Base-by-base conservation (phyloP, 2,329 filamentous ascomycete species). In the Penicillium hordei region DNA sequence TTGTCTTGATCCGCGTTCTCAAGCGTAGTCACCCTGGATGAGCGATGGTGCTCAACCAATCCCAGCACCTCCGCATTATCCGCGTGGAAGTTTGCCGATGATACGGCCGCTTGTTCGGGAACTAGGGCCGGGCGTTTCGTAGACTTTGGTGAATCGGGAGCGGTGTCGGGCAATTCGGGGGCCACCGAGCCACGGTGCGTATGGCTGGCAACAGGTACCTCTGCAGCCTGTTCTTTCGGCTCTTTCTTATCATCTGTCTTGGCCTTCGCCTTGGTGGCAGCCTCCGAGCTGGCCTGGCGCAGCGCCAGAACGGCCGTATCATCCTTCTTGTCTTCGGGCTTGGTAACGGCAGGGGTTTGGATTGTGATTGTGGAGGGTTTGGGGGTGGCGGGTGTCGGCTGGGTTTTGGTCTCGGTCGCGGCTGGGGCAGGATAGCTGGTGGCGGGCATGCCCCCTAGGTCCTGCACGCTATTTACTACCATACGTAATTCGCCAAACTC, bases 401-500 rank as follows among this genome's bases (percentile, higher is more conserved):
- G 57, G 53, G 65, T 60, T 13, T 70, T 65, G 27, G 70, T 62
- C 27, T 66, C 71, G 39, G 62, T 57, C 39, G 69, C 48, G 12
- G 67, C 60, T 25, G 66, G 25, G 61, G 54, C 12, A 29, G 66
- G 59, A 55, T 63, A 61, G 60, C 67, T 73, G 58, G 65, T 72
- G 61, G 65, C 68, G 15, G 68, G 65, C 55, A 73, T 68, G 33
- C 67, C 66, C 48, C 71, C 68, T 29, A 75, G 60, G 53, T 75
- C 72, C 68, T 69, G 59, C 46, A 73, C 68, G 54, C 68, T 76
- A 43, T 81, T 81, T 67, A 97, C 86, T 68, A 93, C 89, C 76
- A 93, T 86, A 75, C 92, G 91, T 60, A 99, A 84, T 78, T 97
- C 93, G 76, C 92, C 92, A 76, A 95, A 97, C 75, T 99, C 94